Base-by-base conservation (phyloP, 2,329 filamentous ascomycete species). In the Catunica adiposa region DNA sequence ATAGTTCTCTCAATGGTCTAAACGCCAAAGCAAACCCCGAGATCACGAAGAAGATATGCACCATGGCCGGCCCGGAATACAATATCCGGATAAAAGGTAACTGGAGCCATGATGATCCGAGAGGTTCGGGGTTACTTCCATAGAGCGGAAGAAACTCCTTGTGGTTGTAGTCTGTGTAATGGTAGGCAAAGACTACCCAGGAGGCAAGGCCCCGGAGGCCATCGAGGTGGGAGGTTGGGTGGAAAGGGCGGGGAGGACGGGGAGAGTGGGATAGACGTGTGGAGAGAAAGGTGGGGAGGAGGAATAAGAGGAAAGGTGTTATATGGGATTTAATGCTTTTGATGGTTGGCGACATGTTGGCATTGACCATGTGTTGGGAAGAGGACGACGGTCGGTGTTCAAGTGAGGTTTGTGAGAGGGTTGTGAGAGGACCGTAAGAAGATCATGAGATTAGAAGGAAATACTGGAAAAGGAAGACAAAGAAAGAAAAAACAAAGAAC, bases 1-100 rank as follows among this genome's bases (percentile, higher is more conserved):
- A 70, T 23, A 68, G 64, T 47, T 75, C 66, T 59, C 71, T 73
- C 14, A 78, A 61, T 1, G 74, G 73, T 44, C 70, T 70, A 57
- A 79, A 72, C 26, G 73, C 74, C 9, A 82, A 68, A 2, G 77
- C 79, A 64, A 80, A 81, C 22, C 78, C 78, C 0, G 76, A 78
- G 46, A 81, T 76, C 61, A 80, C 73, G 62, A 80, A 81, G 68
- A 82, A 82, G 60, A 80, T 66, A 64, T 73, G 76, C 38, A 80
- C 78, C 61, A 76, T 77, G 0, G 75, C 71, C 2, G 74, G 75
- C 0, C 76, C 77, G 52, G 74, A 73, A 62, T 74, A 79, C 56
- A 74, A 67, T 3, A 80, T 66, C 14, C 76, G 69, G 17, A 80
- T 56, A 58, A 79, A 70, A 3, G 76, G 77, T 1, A 79, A 68